A percentile compares a stretch with the other conserved stretches of the same genome.
These are phyloP conservation scores for Monosporascus ibericus DNA, from an alignment of 2,329 filamentous ascomycete genomes.

Conservation along the genomic window DNA sequence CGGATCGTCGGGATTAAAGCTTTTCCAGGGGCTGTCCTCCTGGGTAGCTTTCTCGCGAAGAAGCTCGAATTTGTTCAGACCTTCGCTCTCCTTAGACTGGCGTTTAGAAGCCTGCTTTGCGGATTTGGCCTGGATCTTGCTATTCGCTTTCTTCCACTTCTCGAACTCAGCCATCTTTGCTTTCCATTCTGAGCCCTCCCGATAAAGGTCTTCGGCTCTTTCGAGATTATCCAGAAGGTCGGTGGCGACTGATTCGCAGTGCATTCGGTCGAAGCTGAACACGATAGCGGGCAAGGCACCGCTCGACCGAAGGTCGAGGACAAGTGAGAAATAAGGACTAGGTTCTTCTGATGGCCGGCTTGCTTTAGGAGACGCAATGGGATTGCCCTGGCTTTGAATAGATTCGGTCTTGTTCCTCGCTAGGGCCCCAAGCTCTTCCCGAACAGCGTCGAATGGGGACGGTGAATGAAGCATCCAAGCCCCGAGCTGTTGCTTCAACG, in stretches of 20 bases:
- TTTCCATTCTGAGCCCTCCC: constrained; percentile 54
- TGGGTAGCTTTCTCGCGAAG: constrained; percentile 48
- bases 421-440: constrained; percentile 36
- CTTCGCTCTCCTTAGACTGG: constrained; percentile 35
- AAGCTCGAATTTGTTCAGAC: constrained; percentile 49
- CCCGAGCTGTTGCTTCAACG: constrained; percentile 52
- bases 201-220: constrained; percentile 49
- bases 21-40: constrained; percentile 53
- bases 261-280: constrained; percentile 67
- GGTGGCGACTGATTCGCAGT: constrained; percentile 55
- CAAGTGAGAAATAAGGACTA: constrained; percentile 39
- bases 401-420: background rate
- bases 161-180: constrained; percentile 52
- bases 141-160: constrained; percentile 44
- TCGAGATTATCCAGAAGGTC: constrained; percentile 47
- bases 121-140: constrained; percentile 30
- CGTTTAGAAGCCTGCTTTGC: constrained; percentile 27
- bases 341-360: background rate
- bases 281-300: constrained; percentile 66
- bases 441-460: constrained; percentile 37
- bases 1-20: constrained; percentile 61
- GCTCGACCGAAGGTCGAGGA: constrained; percentile 54
- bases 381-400: background rate
- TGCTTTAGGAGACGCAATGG: constrained; percentile 4
- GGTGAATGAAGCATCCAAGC: constrained; percentile 51